phyloP scores from a whole-genome alignment of 495 filamentous ascomycete species.

The Neurospora pannonica region DNA sequence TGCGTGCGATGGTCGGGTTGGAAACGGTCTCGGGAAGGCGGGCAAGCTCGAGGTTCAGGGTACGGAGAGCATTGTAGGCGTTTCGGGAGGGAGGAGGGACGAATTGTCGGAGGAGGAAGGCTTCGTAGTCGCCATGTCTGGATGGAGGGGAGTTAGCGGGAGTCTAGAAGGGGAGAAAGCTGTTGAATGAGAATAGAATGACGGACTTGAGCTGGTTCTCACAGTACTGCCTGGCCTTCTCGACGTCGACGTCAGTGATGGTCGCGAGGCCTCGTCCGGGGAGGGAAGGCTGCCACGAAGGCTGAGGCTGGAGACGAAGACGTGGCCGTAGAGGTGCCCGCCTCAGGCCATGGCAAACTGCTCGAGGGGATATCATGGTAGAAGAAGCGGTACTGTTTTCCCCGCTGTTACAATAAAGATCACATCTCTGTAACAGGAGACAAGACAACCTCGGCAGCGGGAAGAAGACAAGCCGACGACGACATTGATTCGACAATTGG shows the following conservation, averaged over 20 bases:
- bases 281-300: background rate
- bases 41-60: slow-evolving; percentile 86
- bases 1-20: slow-evolving; percentile 65
- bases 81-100: slow-evolving; percentile 60
- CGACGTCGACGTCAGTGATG: slow-evolving; percentile 29
- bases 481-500: background rate
- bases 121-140: slow-evolving; percentile 61
- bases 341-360: slow-evolving; percentile 11
- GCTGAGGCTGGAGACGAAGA: background rate
- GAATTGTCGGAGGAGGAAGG: slow-evolving; percentile 77
- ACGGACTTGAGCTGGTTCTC: slow-evolving; percentile 39
- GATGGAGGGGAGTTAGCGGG: background rate
- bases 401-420: background rate
- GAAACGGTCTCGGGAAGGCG: slow-evolving; percentile 80
- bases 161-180: too few relatives aligned
- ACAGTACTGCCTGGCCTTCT: slow-evolving; percentile 40
- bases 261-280: slow-evolving; percentile 7
- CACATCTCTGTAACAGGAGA: background rate
- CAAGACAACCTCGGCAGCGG: background rate
- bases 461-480: background rate
- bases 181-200: too few relatives aligned
- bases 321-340: slow-evolving; percentile 3
- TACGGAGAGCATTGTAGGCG: slow-evolving; percentile 82
- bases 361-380: slow-evolving; percentile 11
- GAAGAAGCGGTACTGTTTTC: background rate